A percentile compares a stretch with the other conserved stretches of the same genome.
Evolutionary conservation across 352 stramenopile genomes (phyloP).

Genomic region (Thalassiosira hispida): DNA sequence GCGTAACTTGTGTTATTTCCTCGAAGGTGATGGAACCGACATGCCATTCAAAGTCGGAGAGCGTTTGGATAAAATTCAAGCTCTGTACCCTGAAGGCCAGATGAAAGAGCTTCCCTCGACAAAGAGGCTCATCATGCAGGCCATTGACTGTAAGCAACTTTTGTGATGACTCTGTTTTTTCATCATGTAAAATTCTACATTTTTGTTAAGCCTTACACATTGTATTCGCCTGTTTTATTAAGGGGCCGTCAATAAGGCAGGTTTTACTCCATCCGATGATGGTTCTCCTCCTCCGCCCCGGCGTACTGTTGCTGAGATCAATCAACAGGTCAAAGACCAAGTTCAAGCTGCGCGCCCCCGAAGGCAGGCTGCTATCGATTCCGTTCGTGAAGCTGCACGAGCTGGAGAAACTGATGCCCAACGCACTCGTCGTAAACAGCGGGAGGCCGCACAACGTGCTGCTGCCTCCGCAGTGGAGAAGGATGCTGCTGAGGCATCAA

Average conservation of each 20-base stretch:
- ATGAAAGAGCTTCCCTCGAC: background rate
- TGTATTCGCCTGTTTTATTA: no score
- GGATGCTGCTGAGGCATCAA: background rate
- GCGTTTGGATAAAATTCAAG: background rate
- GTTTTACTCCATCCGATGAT: no score
- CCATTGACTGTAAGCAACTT: background rate
- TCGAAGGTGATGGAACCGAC: conserved; percentile 1
- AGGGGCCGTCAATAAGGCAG: no score
- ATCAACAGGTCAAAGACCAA: no score
- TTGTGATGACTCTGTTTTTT: background rate
- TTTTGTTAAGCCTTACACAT: no score
- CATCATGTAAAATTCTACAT: no score
- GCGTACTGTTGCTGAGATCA: no score
- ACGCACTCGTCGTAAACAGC: background rate
- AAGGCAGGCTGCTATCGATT: no score
- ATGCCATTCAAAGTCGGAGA: conserved; percentile 4
- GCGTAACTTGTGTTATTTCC: background rate
- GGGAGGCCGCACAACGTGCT: background rate
- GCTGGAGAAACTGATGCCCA: no score
- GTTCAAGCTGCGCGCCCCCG: no score
- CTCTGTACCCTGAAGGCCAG: background rate
- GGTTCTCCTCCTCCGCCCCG: no score
- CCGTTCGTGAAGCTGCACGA: no score
- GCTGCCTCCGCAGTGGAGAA: background rate
- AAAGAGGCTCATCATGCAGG: background rate